Conservation (phyloP, 345 rosid genomes). For the Gossypium ekmanianum region DNA sequence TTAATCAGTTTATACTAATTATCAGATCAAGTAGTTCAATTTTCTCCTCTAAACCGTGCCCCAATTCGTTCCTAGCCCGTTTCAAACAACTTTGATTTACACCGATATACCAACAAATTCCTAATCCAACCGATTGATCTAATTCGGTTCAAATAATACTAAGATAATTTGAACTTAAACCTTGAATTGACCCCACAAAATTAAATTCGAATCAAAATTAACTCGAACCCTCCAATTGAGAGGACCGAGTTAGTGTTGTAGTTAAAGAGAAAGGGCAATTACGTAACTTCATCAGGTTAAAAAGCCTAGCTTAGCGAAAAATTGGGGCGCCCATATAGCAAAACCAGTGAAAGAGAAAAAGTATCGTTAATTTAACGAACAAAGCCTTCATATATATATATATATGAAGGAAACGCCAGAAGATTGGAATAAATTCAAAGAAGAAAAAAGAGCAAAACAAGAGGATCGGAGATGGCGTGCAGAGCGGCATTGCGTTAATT, state of each 20-base stretch:
- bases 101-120: too few relatives aligned
- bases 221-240: too few relatives aligned
- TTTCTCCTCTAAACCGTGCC: accelerated
- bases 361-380: conserved; percentile 4
- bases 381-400: background rate
- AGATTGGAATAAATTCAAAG: background rate
- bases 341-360: background rate
- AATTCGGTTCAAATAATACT: too few relatives aligned
- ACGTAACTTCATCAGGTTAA: background rate
- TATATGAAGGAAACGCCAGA: conserved; percentile 7
- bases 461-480: conserved; percentile 56
- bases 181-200: too few relatives aligned
- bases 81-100: too few relatives aligned
- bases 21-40: accelerated
- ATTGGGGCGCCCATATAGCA: background rate
- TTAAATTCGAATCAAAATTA: too few relatives aligned
- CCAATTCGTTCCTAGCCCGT: accelerated
- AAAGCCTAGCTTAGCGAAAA: background rate
- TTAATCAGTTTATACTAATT: too few relatives aligned
- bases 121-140: too few relatives aligned
- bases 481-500: conserved; percentile 48
- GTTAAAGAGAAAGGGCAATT: background rate
- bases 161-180: too few relatives aligned
- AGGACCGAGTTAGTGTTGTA: background rate
- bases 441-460: background rate